These are phyloP conservation scores for Xylaria sp. DNA, from an alignment of 2,329 filamentous ascomycete species.

Conservation along the genomic window DNA sequence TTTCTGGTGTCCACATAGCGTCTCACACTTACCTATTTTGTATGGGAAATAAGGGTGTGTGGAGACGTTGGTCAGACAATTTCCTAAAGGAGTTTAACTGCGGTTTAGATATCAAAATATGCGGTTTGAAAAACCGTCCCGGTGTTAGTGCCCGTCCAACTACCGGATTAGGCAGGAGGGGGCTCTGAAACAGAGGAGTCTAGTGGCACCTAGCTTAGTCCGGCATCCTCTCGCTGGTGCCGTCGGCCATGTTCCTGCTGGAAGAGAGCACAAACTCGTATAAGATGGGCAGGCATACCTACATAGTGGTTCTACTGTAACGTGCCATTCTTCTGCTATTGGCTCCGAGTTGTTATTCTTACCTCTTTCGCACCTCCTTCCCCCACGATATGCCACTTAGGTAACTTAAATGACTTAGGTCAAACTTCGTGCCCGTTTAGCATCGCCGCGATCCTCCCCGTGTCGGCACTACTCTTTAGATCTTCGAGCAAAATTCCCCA, in stretches of 20 bases:
- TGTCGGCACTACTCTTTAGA: constrained; percentile 25
- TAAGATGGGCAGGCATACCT: constrained; percentile 13
- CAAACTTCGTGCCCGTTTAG: background rate
- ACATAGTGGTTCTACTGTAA: constrained; percentile 33
- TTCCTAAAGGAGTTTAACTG: too few relatives aligned
- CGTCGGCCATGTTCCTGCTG: constrained; percentile 8
- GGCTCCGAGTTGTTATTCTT: background rate
- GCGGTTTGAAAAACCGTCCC: too few relatives aligned
- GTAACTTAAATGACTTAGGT: background rate
- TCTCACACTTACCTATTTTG: too few relatives aligned
- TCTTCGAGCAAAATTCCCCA: constrained; percentile 1
- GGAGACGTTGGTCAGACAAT: too few relatives aligned
- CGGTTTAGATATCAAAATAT: too few relatives aligned
- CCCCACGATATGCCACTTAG: constrained; percentile 20
- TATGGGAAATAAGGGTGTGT: too few relatives aligned
- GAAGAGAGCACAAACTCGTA: constrained; percentile 16
- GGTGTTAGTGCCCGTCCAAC: constrained; percentile 35
- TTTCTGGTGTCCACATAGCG: too few relatives aligned
- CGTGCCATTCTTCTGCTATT: constrained; percentile 28
- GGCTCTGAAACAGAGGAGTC: constrained; percentile 46
- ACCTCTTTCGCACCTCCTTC: background rate
- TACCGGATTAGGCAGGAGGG: constrained; percentile 46
- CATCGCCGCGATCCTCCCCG: constrained; percentile 18
- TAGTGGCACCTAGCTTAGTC: constrained; percentile 7
- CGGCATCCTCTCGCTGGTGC: constrained; percentile 14